These are phyloP conservation scores for Cylindrotheca closterium DNA, from an alignment of 108 stramenopile species.

Conservation along the genomic window DNA sequence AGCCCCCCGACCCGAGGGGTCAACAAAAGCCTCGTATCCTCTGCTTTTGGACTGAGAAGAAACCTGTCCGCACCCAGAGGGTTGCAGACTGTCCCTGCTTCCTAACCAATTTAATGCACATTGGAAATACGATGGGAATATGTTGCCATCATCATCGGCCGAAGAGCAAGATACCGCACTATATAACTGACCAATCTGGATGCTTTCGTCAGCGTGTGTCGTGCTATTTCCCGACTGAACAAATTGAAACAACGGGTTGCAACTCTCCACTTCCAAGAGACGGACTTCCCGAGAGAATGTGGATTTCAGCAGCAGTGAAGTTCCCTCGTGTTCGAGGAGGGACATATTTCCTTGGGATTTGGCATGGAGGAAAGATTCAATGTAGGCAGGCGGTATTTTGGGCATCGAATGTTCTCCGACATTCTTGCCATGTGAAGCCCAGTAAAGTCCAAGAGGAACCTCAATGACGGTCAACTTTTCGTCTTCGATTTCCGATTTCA, in stretches of 20 bases:
- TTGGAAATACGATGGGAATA: slow-evolving; percentile 45
- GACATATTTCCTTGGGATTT: background rate
- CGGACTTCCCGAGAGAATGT: slow-evolving; percentile 42
- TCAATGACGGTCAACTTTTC: slow-evolving; percentile 3
- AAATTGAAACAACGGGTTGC: slow-evolving; percentile 58
- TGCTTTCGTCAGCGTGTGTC: background rate
- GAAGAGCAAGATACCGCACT: slow-evolving; percentile 11
- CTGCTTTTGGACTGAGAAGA: slow-evolving; percentile 6
- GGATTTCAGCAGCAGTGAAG: slow-evolving; percentile 39
- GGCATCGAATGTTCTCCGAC: background rate
- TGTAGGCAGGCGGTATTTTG: no score
- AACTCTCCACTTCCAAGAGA: slow-evolving; percentile 35
- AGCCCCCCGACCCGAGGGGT: background rate
- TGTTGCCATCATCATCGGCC: background rate
- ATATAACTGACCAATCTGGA: slow-evolving; percentile 16
- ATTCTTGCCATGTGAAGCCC: slow-evolving; percentile 4
- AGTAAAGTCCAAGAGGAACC: slow-evolving; percentile 25
- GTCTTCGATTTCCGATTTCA: background rate
- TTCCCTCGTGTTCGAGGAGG: slow-evolving; percentile 3
- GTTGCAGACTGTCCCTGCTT: slow-evolving; percentile 58
- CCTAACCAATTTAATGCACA: slow-evolving; percentile 76
- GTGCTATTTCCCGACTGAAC: background rate
- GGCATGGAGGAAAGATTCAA: background rate
- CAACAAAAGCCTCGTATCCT: background rate
- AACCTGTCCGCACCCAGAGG: slow-evolving; percentile 61